Percentiles rank a stretch among this genome's conserved stretches.
Conservation (phyloP, 805 yeast species). For the Ogataea paradorogensis region DNA sequence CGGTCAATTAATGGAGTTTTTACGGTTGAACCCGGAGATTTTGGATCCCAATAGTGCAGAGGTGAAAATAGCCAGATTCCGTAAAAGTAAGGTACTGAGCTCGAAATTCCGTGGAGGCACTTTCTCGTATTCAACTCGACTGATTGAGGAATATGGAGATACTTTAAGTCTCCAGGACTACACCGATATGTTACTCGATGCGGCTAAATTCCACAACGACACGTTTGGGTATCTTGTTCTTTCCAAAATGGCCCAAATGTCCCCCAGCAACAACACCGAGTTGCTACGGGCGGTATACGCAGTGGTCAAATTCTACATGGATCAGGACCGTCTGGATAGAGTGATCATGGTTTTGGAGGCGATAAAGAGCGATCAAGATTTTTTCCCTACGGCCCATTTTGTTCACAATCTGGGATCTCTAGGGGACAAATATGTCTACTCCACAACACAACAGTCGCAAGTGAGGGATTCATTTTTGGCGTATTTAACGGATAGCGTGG, state of each 20-base stretch:
- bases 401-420: constrained; percentile 2
- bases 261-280: constrained; percentile 16
- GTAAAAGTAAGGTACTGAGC: constrained; percentile 21
- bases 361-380: constrained; percentile 13
- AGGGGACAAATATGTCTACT: constrained; percentile 1
- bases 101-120: constrained; percentile 7
- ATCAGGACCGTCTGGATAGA: constrained; percentile 13
- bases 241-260: constrained; percentile 6
- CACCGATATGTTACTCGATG: constrained; percentile 9
- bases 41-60: constrained; percentile 12
- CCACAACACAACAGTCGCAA: not conserved
- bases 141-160: constrained; percentile 1
- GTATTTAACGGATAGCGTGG: constrained; percentile 1
- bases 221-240: constrained; percentile 14
- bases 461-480: not conserved
- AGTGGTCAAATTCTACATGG: constrained; percentile 14
- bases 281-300: constrained; percentile 14
- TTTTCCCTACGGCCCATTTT: constrained; percentile 13
- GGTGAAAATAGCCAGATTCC: constrained; percentile 19
- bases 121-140: constrained; percentile 6
- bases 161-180: constrained; percentile 5
- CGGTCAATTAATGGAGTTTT: constrained; percentile 14
- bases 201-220: constrained; percentile 9
- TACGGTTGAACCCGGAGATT: constrained; percentile 14
- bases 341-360: constrained; percentile 16